A percentile compares a stretch with the other conserved stretches of the same genome.
Conservation (phyloP, 768 basidiomycete species). For the Xerocomellus intermedius region DNA sequence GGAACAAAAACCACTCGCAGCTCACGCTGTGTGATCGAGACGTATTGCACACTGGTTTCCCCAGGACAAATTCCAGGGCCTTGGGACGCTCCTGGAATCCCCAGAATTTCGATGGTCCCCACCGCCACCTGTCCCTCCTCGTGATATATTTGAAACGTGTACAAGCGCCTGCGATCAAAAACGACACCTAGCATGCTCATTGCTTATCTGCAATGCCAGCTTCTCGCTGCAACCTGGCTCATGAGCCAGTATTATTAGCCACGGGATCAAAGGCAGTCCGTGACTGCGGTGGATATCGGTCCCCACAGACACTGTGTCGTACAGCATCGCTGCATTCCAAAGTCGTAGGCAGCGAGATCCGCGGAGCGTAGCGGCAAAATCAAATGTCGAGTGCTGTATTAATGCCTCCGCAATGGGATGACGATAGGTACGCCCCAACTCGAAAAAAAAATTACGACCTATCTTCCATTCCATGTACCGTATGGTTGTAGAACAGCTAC, state of each 20-base stretch:
- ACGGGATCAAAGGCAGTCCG: constrained; percentile 14
- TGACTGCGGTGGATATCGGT: neutral
- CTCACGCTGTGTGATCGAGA: neutral
- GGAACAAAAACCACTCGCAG: constrained; percentile 1
- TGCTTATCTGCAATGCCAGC: constrained; percentile 4
- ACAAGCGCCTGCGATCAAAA: neutral
- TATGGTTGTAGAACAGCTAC: constrained; percentile 2
- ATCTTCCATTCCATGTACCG: constrained; percentile 18
- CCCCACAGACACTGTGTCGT: constrained; percentile 10
- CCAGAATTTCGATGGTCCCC: neutral
- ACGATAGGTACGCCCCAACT: constrained; percentile 1
- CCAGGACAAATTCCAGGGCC: constrained; percentile 5
- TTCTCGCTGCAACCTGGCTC: neutral
- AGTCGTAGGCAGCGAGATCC: constrained; percentile 12
- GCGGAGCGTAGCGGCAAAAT: constrained; percentile 12
- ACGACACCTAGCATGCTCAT: constrained; percentile 7
- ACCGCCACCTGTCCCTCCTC: constrained; percentile 7
- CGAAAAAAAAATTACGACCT: neutral
- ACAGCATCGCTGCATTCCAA: constrained; percentile 12
- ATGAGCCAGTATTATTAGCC: constrained; percentile 7
- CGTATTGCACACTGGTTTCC: neutral
- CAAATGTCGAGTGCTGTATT: constrained; percentile 14
- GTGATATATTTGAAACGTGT: constrained; percentile 1
- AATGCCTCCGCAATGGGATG: constrained; percentile 5
- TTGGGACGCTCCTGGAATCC: constrained; percentile 2